Percentiles rank a stretch among this genome's conserved stretches.
Evolutionary conservation across 176 grass and related monocot genomes (phyloP).

Genomic region (Chrysopogon serrulatus): DNA sequence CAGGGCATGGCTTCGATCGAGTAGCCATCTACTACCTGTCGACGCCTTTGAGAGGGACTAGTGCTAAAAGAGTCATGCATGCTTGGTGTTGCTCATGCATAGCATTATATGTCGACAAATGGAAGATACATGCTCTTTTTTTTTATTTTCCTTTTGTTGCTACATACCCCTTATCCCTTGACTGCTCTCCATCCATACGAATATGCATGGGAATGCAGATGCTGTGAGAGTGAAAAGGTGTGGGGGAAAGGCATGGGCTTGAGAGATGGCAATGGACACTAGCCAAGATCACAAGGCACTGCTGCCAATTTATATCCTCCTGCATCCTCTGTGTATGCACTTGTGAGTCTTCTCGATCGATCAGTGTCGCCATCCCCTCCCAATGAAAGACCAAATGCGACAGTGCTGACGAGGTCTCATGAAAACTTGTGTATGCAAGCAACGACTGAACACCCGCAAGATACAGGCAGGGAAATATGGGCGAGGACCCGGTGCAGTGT

Average conservation of each 20-base stretch:
- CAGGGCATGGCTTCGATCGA: background rate
- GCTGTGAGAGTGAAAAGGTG: conserved; percentile 19
- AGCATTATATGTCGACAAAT: background rate
- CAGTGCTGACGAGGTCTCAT: background rate
- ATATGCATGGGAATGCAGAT: conserved; percentile 9
- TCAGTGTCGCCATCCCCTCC: background rate
- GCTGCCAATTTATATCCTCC: background rate
- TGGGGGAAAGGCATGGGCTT: background rate
- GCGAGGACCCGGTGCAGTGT: background rate
- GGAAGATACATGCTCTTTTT: background rate
- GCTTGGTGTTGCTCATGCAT: background rate
- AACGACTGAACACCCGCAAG: background rate
- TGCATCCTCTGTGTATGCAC: background rate
- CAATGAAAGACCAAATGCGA: background rate
- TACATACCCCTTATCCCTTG: background rate
- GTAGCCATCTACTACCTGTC: conserved; percentile 14
- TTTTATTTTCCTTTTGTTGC: background rate
- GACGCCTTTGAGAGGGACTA: conserved; percentile 5
- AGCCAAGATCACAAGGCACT: conserved; percentile 7
- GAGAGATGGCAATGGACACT: conserved; percentile 18
- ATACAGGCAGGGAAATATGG: background rate
- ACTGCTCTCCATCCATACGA: background rate
- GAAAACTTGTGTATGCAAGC: background rate
- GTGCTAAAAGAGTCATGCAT: conserved; percentile 16
- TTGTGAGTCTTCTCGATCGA: background rate